A percentile compares a stretch with the other conserved stretches of the same genome.
phyloP scores from a whole-genome alignment of 2,329 filamentous ascomycete species.

The Ascochyta clinopodiicola region DNA sequence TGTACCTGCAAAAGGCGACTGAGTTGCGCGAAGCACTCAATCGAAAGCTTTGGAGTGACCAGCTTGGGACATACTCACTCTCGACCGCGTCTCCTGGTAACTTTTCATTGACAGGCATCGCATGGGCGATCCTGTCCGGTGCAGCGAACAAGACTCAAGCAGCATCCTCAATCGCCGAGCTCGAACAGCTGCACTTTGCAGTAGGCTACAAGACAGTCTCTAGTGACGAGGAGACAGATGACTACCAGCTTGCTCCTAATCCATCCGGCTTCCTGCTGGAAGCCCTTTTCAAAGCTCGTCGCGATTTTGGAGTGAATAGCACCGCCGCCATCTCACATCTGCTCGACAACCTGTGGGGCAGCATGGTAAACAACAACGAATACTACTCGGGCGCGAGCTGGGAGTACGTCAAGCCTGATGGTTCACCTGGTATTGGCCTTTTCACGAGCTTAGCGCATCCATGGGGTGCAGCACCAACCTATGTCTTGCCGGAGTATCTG shows the following conservation, averaged over 20 bases:
- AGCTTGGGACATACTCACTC: constrained; percentile 42
- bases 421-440: constrained; percentile 50
- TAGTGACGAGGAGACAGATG: constrained; percentile 14
- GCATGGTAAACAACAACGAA: constrained; percentile 49
- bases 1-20: constrained; percentile 29
- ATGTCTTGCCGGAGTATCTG: constrained; percentile 45
- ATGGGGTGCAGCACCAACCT: constrained; percentile 56
- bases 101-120: constrained; percentile 43
- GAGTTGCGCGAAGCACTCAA: constrained; percentile 38
- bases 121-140: constrained; percentile 45
- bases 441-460: constrained; percentile 55
- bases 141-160: constrained; percentile 43
- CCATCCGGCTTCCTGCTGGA: constrained; percentile 55
- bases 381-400: constrained; percentile 52
- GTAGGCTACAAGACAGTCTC: constrained; percentile 44
- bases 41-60: constrained; percentile 41
- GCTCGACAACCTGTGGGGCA: constrained; percentile 50
- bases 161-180: constrained; percentile 35
- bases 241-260: constrained; percentile 49
- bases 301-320: constrained; percentile 18
- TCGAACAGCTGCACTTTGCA: constrained; percentile 41
- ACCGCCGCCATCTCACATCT: constrained; percentile 33
- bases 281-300: constrained; percentile 39
- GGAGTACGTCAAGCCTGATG: constrained; percentile 54
- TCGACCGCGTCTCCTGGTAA: constrained; percentile 33